phyloP scores from a whole-genome alignment of 441 rosid species.

The Pelargonium cotyledonis region DNA sequence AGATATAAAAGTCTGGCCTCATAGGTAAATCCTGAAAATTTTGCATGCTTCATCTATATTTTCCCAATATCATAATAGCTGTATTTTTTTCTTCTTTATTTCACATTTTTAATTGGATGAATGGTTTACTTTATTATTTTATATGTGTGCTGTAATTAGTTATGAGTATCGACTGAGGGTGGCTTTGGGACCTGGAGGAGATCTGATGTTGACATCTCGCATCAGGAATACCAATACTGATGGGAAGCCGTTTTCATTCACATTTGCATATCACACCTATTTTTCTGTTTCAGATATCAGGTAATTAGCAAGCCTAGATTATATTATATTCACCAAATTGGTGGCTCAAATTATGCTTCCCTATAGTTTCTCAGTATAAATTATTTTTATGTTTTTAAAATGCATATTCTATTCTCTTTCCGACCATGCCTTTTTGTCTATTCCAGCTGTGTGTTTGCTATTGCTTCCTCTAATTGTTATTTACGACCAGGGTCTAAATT shows the following conservation, averaged over 20 bases:
- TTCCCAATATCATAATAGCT: neutral
- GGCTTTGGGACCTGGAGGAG: conserved; percentile 66
- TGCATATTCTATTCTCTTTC: neutral
- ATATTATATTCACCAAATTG: neutral
- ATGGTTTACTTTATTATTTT: neutral
- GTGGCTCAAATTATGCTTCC: conserved; percentile 6
- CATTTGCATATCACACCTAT: conserved; percentile 85
- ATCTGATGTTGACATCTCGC: conserved; percentile 77
- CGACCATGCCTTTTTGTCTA: neutral
- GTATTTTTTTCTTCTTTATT: neutral
- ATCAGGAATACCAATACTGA: conserved; percentile 76
- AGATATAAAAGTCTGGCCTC: conserved; percentile 60
- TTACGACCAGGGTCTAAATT: neutral
- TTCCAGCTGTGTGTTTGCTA: neutral
- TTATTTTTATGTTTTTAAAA: too few species aligned
- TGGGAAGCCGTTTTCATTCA: conserved; percentile 78
- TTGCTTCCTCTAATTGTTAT: conserved; percentile 2
- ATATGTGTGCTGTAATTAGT: conserved; percentile 20
- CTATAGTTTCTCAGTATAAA: neutral
- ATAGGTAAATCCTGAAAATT: conserved; percentile 32
- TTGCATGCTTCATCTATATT: neutral
- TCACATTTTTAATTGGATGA: neutral
- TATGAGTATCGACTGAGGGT: conserved; percentile 82
- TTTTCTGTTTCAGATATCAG: conserved; percentile 87
- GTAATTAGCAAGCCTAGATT: conserved; percentile 24